Evolutionary conservation across 1,284 basidiomycete genomes (phyloP).

Genomic region (Melampsora abietis-canadensis): DNA sequence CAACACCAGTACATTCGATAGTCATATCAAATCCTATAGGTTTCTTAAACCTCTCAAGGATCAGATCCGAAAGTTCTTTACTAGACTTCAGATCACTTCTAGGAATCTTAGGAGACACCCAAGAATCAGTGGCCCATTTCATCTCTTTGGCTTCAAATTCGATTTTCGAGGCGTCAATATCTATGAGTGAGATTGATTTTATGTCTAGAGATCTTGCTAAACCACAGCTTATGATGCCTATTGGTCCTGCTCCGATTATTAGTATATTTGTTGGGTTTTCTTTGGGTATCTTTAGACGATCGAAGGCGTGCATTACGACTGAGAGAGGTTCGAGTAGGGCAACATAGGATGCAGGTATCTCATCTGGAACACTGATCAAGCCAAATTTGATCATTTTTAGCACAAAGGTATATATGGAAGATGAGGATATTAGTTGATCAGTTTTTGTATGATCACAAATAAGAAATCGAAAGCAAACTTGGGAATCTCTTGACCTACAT

Average conservation of each 20-base stretch:
- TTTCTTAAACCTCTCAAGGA: slow-evolving; percentile 69
- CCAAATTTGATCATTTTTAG: slow-evolving; percentile 4
- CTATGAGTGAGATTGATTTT: not conserved
- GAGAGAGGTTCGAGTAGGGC: slow-evolving; percentile 86
- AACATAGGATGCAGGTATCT: slow-evolving; percentile 70
- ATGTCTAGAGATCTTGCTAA: not conserved
- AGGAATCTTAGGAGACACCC: slow-evolving; percentile 52
- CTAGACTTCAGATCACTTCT: slow-evolving; percentile 55
- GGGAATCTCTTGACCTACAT: slow-evolving; percentile 62
- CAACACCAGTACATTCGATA: slow-evolving; percentile 85
- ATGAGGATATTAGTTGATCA: slow-evolving; percentile 4
- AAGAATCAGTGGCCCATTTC: slow-evolving; percentile 60
- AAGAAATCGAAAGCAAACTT: not conserved
- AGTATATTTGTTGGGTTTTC: slow-evolving; percentile 66
- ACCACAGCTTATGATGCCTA: slow-evolving; percentile 80
- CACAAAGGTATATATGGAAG: slow-evolving; percentile 10
- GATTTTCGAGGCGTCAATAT: slow-evolving; percentile 63
- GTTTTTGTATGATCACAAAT: not conserved
- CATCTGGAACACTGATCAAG: slow-evolving; percentile 66
- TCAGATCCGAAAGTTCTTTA: slow-evolving; percentile 30
- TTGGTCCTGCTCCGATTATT: slow-evolving; percentile 85
- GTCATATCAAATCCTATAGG: slow-evolving; percentile 60
- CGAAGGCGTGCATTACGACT: slow-evolving; percentile 77
- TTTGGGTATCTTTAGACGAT: slow-evolving; percentile 62
- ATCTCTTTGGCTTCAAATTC: slow-evolving; percentile 67